Percentiles rank a stretch among this genome's conserved stretches.
phyloP scores from a whole-genome alignment of 768 basidiomycete species.

The Kwoniella europaea region DNA sequence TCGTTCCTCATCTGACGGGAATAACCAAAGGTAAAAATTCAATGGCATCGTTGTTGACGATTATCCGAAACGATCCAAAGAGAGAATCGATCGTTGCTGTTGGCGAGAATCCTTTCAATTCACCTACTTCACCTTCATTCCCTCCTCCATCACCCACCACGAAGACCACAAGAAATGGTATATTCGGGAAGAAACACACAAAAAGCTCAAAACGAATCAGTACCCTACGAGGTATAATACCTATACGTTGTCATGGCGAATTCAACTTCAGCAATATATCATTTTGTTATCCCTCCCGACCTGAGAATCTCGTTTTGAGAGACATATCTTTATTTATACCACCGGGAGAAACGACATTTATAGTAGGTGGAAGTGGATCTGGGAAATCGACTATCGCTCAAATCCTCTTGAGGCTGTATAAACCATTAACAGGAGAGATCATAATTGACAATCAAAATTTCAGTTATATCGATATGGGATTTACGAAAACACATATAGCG shows the following conservation, averaged over 20 bases:
- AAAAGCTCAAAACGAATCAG: constrained; percentile 1
- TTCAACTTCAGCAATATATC: constrained; percentile 67
- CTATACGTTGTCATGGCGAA: constrained; percentile 71
- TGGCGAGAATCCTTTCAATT: constrained; percentile 28
- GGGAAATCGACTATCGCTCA: constrained; percentile 76
- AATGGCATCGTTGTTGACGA: constrained; percentile 70
- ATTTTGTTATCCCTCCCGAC: constrained; percentile 76
- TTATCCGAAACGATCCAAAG: constrained; percentile 62
- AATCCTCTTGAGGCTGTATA: constrained; percentile 74
- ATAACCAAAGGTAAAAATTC: constrained; percentile 83
- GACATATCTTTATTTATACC: constrained; percentile 73
- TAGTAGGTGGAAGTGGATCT: constrained; percentile 77
- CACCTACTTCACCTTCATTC: constrained; percentile 22
- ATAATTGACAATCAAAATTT: constrained; percentile 81
- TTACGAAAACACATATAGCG: constrained; percentile 72
- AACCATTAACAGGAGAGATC: constrained; percentile 67
- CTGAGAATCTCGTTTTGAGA: constrained; percentile 66
- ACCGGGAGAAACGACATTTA: constrained; percentile 74
- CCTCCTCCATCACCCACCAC: constrained; percentile 1
- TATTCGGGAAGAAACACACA: not conserved
- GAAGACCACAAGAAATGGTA: not conserved
- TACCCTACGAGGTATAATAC: constrained; percentile 70
- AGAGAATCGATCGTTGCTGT: constrained; percentile 1
- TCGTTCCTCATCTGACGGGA: constrained; percentile 77
- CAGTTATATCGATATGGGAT: constrained; percentile 72